Conservation (phyloP, 2,329 filamentous ascomycete species). For the Aspergillus persii region DNA sequence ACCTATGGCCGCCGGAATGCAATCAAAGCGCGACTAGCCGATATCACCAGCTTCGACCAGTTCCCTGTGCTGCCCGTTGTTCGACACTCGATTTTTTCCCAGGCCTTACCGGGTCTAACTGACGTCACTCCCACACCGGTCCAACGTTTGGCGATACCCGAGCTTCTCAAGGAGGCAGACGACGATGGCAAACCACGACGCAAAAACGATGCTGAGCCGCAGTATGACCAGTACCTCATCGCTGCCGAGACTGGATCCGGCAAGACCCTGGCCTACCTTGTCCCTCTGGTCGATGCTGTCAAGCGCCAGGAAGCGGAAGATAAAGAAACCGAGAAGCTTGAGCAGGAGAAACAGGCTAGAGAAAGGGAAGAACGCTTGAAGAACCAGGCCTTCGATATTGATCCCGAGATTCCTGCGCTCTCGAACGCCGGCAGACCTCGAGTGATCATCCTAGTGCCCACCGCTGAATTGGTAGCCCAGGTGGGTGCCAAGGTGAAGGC, state of each 20-base stretch:
- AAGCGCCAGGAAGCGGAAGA: slow-evolving; percentile 71
- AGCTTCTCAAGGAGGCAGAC: slow-evolving; percentile 60
- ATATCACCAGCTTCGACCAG: slow-evolving; percentile 75
- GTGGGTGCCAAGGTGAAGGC: slow-evolving; percentile 77
- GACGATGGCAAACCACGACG: slow-evolving; percentile 37
- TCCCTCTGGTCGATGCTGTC: slow-evolving; percentile 80
- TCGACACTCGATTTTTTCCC: slow-evolving; percentile 66
- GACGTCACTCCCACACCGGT: slow-evolving; percentile 83
- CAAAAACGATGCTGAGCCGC: slow-evolving; percentile 37
- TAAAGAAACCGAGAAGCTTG: slow-evolving; percentile 56
- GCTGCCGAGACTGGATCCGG: slow-evolving; percentile 96
- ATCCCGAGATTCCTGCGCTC: slow-evolving; percentile 61
- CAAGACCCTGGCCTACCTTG: slow-evolving; percentile 89
- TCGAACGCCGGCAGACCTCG: slow-evolving; percentile 72
- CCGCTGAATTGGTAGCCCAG: slow-evolving; percentile 86
- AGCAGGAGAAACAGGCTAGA: slow-evolving; percentile 55
- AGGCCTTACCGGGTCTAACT: slow-evolving; percentile 71
- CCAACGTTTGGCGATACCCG: slow-evolving; percentile 84
- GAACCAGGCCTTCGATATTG: slow-evolving; percentile 61
- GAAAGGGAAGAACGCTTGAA: slow-evolving; percentile 51
- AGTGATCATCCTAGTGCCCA: slow-evolving; percentile 84
- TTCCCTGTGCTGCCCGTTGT: slow-evolving; percentile 73
- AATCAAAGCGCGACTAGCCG: slow-evolving; percentile 60
- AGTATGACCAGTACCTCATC: slow-evolving; percentile 70
- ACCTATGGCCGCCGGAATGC: slow-evolving; percentile 68